Evolutionary conservation across 1,284 basidiomycete genomes (phyloP).

Genomic region (Amylostereum areolatum): DNA sequence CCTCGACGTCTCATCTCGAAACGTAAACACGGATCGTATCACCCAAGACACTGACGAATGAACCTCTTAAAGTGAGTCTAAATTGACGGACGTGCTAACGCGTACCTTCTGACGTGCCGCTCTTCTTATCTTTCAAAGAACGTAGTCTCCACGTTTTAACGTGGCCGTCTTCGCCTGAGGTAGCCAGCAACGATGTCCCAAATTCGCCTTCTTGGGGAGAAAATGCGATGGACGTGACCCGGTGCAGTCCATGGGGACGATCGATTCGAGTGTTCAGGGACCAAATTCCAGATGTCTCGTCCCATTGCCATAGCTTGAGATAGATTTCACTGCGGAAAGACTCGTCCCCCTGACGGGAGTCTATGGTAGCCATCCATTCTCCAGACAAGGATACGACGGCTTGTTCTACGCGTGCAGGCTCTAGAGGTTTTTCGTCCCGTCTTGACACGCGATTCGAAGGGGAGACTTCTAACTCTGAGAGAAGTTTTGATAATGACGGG

Average conservation of each 20-base stretch:
- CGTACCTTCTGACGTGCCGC: slow-evolving; percentile 44
- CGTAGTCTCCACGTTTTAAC: slow-evolving; percentile 72
- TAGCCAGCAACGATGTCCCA: slow-evolving; percentile 42
- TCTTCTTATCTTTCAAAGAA: slow-evolving; percentile 32
- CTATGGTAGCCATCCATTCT: slow-evolving; percentile 94
- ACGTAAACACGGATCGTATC: slow-evolving; percentile 62
- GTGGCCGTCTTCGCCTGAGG: slow-evolving; percentile 62
- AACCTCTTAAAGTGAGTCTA: background rate
- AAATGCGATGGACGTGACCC: slow-evolving; percentile 71
- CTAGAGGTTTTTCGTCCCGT: slow-evolving; percentile 74
- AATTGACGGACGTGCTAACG: slow-evolving; percentile 8
- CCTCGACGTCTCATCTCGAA: slow-evolving; percentile 63
- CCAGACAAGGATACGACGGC: slow-evolving; percentile 63
- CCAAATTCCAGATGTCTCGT: slow-evolving; percentile 52
- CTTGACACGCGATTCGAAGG: slow-evolving; percentile 91
- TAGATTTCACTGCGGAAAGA: slow-evolving; percentile 64
- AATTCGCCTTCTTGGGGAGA: slow-evolving; percentile 32
- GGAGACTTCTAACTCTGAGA: slow-evolving; percentile 88
- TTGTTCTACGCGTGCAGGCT: slow-evolving; percentile 73
- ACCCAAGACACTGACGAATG: slow-evolving; percentile 67
- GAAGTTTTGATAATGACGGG: slow-evolving; percentile 61
- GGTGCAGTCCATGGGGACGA: slow-evolving; percentile 71
- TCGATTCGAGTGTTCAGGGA: slow-evolving; percentile 88
- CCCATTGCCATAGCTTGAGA: slow-evolving; percentile 92
- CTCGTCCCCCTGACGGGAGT: slow-evolving; percentile 66